Evolutionary conservation across 768 basidiomycete genomes (phyloP), one percentile per base, ranked within the genome.

Genomic region (Panaeolus cyanescens): DNA sequence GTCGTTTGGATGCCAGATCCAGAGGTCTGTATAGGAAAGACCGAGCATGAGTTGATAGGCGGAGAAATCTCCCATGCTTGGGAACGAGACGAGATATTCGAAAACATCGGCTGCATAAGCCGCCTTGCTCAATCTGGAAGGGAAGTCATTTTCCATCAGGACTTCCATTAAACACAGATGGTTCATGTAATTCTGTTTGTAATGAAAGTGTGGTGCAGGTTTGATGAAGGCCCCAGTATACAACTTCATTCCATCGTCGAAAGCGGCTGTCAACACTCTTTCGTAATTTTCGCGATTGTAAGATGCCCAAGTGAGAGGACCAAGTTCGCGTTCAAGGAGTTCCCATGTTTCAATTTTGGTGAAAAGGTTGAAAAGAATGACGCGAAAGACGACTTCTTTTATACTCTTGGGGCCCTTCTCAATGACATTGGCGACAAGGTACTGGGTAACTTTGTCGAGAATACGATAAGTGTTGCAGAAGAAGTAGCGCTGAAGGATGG

Each of bases 381-480:
- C 81, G 45, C 92, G 88, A 65, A 93, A 93, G 22, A 84, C 81
- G 57, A 91, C 70, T 71, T 93, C 92, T 13, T 74, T 72, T 20
- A 82, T 80, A 31, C 78, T 73, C 65, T 87, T 86, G 2, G 84
- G 77, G 36, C 91, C 91, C 67, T 85, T 83, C 65, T 87, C 80
- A 62, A 93, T 86, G 62, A 93, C 90, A 59, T 91, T 81, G 5
- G 71, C 67, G 32, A 93, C 79, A 59, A 93, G 77, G 63, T 81
- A 93, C 66, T 93, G 92, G 31, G 83, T 85, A 17, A 80, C 80
- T 33, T 84, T 85, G 75, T 93, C 92, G 42, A 87, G 79, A 7
- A 92, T 85, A 33, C 92, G 89, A 68, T 82, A 93, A 0, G 88
- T 83, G 67, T 92, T 91, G 74, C 90, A 91, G 69, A 92, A 92